Conservation (phyloP, 148 eudicot genomes). For the Camellia granthamiana region DNA sequence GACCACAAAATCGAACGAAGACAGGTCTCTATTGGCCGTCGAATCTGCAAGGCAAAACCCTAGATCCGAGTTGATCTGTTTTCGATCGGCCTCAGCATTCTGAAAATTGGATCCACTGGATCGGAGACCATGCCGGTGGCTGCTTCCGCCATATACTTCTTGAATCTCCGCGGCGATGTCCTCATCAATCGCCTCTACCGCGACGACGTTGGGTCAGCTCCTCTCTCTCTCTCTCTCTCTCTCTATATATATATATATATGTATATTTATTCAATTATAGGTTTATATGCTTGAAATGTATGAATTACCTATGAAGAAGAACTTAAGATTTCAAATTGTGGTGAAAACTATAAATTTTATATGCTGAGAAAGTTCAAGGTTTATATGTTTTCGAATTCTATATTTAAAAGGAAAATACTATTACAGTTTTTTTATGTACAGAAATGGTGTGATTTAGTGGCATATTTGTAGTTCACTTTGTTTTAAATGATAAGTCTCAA, state of each 20-base stretch:
- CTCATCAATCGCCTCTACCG: constrained; percentile 99
- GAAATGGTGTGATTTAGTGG: too few species aligned
- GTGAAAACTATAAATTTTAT: background rate
- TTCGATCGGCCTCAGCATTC: constrained; percentile 5
- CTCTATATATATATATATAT: background rate
- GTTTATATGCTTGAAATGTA: too few species aligned
- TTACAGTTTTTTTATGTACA: too few species aligned
- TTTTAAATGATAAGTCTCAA: too few species aligned
- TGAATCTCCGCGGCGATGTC: constrained; percentile 99
- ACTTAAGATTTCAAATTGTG: too few species aligned
- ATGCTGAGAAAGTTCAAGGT: too few species aligned
- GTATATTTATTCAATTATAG: background rate
- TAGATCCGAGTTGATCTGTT: constrained; percentile 22
- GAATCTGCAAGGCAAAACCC: constrained; percentile 9
- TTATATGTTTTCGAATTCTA: too few species aligned
- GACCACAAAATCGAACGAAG: constrained; percentile 12
- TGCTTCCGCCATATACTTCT: constrained; percentile 91
- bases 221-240: background rate
- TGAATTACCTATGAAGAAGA: too few species aligned
- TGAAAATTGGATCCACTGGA: constrained; percentile 30
- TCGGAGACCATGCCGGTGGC: constrained; percentile 83
- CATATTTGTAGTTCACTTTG: too few species aligned
- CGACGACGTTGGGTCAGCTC: constrained; percentile 83
- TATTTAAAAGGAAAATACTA: too few species aligned
- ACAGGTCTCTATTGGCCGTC: background rate